A percentile compares a stretch with the other conserved stretches of the same genome.
phyloP scores from a whole-genome alignment of 2,329 filamentous ascomycete species.

The Boeremia lycopersici region DNA sequence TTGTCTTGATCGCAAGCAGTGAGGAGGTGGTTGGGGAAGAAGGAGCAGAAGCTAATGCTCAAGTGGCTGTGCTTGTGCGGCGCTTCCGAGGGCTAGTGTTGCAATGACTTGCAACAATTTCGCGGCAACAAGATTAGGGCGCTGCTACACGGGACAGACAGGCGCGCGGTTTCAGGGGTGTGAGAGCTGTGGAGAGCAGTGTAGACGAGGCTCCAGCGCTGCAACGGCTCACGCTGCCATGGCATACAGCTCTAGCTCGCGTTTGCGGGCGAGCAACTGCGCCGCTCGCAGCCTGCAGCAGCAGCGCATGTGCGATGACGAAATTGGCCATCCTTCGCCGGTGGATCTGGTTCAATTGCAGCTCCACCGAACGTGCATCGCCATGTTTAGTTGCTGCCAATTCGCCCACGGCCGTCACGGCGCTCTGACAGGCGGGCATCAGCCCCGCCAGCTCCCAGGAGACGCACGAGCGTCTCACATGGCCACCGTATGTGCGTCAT shows the following conservation, averaged over 20 bases:
- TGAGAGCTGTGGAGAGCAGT: constrained; percentile 13
- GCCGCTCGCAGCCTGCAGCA: constrained; percentile 12
- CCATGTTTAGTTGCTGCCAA: constrained; percentile 19
- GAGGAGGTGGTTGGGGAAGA: constrained; percentile 32
- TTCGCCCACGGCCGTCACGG: constrained; percentile 1
- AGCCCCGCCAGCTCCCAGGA: constrained; percentile 28
- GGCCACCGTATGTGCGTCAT: constrained; percentile 16
- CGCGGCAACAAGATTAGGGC: constrained; percentile 15
- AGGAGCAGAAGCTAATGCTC: constrained; percentile 33
- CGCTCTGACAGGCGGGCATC: not conserved
- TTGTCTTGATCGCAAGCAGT: constrained; percentile 32
- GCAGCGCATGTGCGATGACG: constrained; percentile 29
- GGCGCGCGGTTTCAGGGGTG: constrained; percentile 18
- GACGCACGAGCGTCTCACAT: constrained; percentile 22
- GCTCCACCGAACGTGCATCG: constrained; percentile 22
- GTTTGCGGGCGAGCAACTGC: constrained; percentile 4
- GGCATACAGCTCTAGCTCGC: constrained; percentile 11
- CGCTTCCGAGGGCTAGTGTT: constrained; percentile 28
- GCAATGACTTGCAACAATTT: constrained; percentile 25
- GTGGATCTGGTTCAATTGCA: constrained; percentile 24
- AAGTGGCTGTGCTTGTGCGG: constrained; percentile 27
- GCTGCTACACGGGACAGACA: constrained; percentile 23
- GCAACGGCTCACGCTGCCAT: constrained; percentile 17
- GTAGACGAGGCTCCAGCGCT: constrained; percentile 29
- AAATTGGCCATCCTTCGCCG: constrained; percentile 9